Base-by-base conservation (phyloP, 148 eudicot genomes). In the Agrostemma githago region DNA sequence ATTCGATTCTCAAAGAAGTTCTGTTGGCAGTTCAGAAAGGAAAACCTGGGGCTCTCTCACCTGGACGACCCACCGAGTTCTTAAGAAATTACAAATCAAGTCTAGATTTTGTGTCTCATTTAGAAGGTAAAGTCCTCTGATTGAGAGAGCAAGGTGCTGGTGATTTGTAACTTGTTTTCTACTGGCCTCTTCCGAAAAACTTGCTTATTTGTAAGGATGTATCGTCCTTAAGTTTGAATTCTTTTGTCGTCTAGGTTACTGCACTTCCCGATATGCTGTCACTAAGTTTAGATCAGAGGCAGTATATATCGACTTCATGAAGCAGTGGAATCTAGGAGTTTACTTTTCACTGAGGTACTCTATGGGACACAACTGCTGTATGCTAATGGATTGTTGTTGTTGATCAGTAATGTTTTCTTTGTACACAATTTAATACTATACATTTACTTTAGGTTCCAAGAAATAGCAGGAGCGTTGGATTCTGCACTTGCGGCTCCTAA, bases 261-360 rank as follows among this genome's bases (percentile, higher is more conserved):
- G 92, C 79, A 84, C 91, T 62, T 86, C 99, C 70, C 88, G 89
- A 84, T 82, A 77, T 74, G 89, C 92, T 1, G 92, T 92, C 58
- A 78, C 88, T 62, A 92, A 87, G 82, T 91, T 95, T 60, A 85
- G 99, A 74, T 82, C 89, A 19, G 96, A 89, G 83, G 87, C 92
- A 82, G 89, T 86, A 76, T 92, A 88, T 84, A 17, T 74, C 66
- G 99, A 95, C 63, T 95, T 95, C 85, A 88, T 95, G 92, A 95
- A 86, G 85, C 96, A 90, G 51, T 95, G 99, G 99, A 95, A 95
- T 79, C 75, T 89, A 74, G 99, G 99, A 77, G 99, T 88, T 77
- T 95, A 95, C 83, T 95, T 95, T 80, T 90, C 93, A 37, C 77
- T 95, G 86, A 92, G 97, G 98, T 95, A 88, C 73, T 74, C 38